Evolutionary conservation across 2,329 filamentous ascomycete genomes (phyloP).

Genomic region (Pestalotiopsis sp.): DNA sequence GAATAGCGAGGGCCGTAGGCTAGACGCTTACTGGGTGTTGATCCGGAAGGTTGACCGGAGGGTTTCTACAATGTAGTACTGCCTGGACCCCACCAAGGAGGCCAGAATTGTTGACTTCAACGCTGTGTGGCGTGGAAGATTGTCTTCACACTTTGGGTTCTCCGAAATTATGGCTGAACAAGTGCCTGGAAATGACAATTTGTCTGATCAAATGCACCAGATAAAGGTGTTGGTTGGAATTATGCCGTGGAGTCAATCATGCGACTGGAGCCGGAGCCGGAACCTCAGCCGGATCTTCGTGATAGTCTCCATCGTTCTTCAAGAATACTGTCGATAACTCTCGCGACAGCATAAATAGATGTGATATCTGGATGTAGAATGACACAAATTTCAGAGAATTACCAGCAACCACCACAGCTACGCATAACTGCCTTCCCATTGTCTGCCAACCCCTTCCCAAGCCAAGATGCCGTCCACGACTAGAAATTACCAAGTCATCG

Average conservation of each 20-base stretch:
- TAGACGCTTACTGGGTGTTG: neutral
- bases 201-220: too few relatives aligned
- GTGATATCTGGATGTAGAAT: too few relatives aligned
- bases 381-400: neutral
- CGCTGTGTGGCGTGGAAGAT: neutral
- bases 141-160: too few relatives aligned
- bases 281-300: neutral
- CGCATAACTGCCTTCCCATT: neutral
- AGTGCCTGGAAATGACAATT: too few relatives aligned
- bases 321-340: neutral
- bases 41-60: neutral
- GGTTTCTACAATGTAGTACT: neutral
- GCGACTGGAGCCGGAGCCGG: neutral
- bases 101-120: neutral
- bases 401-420: neutral
- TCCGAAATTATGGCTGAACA: too few relatives aligned
- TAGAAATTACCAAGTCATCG: constrained; percentile 18
- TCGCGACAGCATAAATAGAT: too few relatives aligned
- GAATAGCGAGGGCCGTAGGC: neutral
- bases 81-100: too few relatives aligned
- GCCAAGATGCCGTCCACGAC: constrained; percentile 16
- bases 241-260: neutral
- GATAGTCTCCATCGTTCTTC: neutral
- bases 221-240: neutral
- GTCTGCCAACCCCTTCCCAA: constrained; percentile 1